These are phyloP conservation scores for Stephania cephalantha DNA, from an alignment of 164 flowering plant genomes.

Conservation along the genomic window DNA sequence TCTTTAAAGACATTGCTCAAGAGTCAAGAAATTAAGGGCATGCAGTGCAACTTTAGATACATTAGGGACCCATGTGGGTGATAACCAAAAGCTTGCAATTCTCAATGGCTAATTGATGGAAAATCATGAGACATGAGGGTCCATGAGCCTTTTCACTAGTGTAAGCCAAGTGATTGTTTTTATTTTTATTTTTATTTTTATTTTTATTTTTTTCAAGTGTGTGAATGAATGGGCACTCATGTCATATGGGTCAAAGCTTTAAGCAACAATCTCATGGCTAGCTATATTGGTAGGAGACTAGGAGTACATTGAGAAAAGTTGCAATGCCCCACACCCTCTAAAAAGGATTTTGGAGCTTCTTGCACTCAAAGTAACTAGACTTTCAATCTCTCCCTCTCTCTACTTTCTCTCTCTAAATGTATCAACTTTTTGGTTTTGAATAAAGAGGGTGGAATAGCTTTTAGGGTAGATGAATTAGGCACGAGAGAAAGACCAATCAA, in stretches of 20 bases:
- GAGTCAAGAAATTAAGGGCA: slow-evolving; percentile 4
- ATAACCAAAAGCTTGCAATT: slow-evolving; percentile 14
- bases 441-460: slow-evolving; percentile 36
- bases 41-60: not conserved
- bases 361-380: slow-evolving; percentile 62
- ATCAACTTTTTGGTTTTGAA: slow-evolving; percentile 21
- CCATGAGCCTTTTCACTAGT: slow-evolving; percentile 45
- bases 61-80: not conserved
- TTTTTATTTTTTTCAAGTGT: slow-evolving; percentile 4
- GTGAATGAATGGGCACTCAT: slow-evolving; percentile 24
- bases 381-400: slow-evolving; percentile 18
- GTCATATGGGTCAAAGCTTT: slow-evolving; percentile 44
- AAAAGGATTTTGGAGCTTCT: slow-evolving; percentile 53
- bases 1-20: slow-evolving; percentile 3
- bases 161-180: slow-evolving; percentile 39
- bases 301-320: not conserved
- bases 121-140: slow-evolving; percentile 45
- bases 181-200: not conserved
- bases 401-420: not conserved
- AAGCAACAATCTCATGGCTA: slow-evolving; percentile 29
- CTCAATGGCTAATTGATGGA: slow-evolving; percentile 40
- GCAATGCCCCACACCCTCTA: slow-evolving; percentile 22
- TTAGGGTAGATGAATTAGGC: slow-evolving; percentile 27
- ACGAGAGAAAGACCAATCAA: slow-evolving; percentile 36
- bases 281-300: slow-evolving; percentile 8